Base-by-base conservation (phyloP, 1,139 yeast species). In the Candida tetrigidarum region DNA sequence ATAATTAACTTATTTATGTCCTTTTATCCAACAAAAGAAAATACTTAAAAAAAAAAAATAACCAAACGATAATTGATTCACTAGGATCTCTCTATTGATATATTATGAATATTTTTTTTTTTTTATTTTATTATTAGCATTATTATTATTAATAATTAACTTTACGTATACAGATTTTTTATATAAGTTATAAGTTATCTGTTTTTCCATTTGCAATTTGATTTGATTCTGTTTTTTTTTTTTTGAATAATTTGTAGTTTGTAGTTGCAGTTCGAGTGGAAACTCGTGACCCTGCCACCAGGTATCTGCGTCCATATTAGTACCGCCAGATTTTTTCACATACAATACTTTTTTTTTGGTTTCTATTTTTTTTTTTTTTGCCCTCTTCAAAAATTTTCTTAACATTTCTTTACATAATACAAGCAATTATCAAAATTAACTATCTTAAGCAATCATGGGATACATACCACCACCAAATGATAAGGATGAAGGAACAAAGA, bases 391-490 rank as follows among this genome's bases (percentile, higher is more conserved):
- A 29, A 16, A 15, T 16, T 29, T 29, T 15, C 11, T 29, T 12
- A 29, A 29, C 20, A 15, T 19, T n/a, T n/a, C n/a, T n/a, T n/a
- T n/a, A n/a, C n/a, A n/a, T n/a, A n/a, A n/a, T n/a, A n/a, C n/a
- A n/a, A n/a, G n/a, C n/a, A n/a, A n/a, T n/a, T n/a, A n/a, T n/a
- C n/a, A n/a, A n/a, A n/a, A n/a, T n/a, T n/a, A n/a, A n/a, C n/a
- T n/a, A n/a, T n/a, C 14, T 14, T 29, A 7, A 18, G 50, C 34
- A 37, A 64, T 64, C 69, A 69, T 69, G 37, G 66, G 62, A n/a
- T 64, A 65, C 47, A 60, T 66, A 46, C 71, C 70, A 28, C 69
- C 69, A 12, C 63, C 62, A 12, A 54, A 53, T 44, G 59, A 54
- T 32, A 48, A 54, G 10, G 53, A 47, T 30, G 42, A 53, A 25